Percentiles rank a stretch among this genome's conserved stretches.
These are phyloP conservation scores for Clonostachys rhizophaga DNA, from an alignment of 2,329 filamentous ascomycete species.

Conservation along the genomic window DNA sequence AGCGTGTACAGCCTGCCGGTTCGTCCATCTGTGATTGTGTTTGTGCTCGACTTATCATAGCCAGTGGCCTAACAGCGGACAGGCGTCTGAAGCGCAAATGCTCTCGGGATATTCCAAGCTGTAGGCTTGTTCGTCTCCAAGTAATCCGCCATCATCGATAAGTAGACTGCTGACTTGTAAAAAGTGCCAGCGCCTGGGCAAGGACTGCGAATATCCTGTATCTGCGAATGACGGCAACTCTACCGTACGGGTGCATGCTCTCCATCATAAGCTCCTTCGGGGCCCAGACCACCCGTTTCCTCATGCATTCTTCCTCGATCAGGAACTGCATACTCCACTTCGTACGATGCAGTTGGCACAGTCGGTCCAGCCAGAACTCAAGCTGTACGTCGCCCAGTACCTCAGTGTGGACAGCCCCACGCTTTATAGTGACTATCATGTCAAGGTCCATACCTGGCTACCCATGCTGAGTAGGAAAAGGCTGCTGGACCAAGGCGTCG, in stretches of 20 bases:
- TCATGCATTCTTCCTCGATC: slow-evolving; percentile 8
- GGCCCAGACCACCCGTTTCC: slow-evolving; percentile 3
- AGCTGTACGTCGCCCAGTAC: not conserved
- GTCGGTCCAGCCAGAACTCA: not conserved
- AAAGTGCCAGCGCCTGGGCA: too few species aligned
- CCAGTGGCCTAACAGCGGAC: too few species aligned
- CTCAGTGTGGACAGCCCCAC: not conserved
- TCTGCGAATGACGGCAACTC: too few species aligned
- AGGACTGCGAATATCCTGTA: too few species aligned
- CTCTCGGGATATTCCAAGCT: slow-evolving; percentile 8
- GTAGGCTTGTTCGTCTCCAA: slow-evolving; percentile 5
- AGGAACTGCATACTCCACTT: slow-evolving; percentile 2
- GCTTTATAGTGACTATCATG: slow-evolving; percentile 5
- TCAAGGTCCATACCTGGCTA: slow-evolving; percentile 7
- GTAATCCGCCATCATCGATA: too few species aligned
- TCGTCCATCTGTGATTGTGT: too few species aligned
- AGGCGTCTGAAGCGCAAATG: slow-evolving; percentile 11
- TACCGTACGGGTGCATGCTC: not conserved
- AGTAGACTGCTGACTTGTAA: too few species aligned
- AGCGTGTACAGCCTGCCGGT: too few species aligned
- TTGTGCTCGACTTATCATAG: too few species aligned
- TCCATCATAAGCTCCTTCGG: too few species aligned
- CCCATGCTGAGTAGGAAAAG: slow-evolving; percentile 11
- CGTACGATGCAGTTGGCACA: not conserved
- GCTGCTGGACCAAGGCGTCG: slow-evolving; percentile 1